These are phyloP conservation scores for Leccinum fibrillosum DNA, from an alignment of 768 basidiomycete genomes.

Conservation along the genomic window DNA sequence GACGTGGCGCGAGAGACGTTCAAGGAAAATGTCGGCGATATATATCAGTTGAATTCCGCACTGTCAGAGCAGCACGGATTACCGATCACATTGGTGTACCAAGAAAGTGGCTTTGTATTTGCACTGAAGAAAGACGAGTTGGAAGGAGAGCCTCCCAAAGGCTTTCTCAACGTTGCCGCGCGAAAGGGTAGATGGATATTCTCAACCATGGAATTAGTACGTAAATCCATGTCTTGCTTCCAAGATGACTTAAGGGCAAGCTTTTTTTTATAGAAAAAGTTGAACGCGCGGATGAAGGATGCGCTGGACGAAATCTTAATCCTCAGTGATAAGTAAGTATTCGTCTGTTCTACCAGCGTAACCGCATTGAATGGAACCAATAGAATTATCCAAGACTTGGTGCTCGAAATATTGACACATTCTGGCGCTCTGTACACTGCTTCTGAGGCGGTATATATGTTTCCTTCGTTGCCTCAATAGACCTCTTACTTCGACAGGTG, in stretches of 20 bases:
- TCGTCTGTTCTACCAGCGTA: neutral
- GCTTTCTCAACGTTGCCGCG: constrained; percentile 64
- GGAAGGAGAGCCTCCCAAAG: constrained; percentile 56
- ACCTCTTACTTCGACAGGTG: constrained; percentile 43
- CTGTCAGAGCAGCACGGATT: constrained; percentile 63
- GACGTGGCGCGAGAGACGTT: constrained; percentile 95
- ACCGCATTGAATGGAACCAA: neutral
- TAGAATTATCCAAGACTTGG: constrained; percentile 79
- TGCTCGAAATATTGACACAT: constrained; percentile 62
- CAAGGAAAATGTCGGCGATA: constrained; percentile 90
- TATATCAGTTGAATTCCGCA: constrained; percentile 60
- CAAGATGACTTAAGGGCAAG: neutral
- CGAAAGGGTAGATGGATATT: constrained; percentile 74
- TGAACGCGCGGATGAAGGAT: constrained; percentile 87
- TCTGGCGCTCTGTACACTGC: constrained; percentile 85
- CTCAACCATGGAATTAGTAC: constrained; percentile 78
- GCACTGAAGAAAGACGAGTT: constrained; percentile 57
- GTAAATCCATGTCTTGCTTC: constrained; percentile 17
- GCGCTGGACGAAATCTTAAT: constrained; percentile 87
- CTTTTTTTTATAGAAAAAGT: constrained; percentile 58
- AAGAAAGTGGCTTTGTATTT: constrained; percentile 73
- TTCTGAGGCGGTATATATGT: constrained; percentile 69
- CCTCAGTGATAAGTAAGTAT: constrained; percentile 70
- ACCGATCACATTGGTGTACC: constrained; percentile 65
- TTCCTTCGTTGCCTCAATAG: neutral